These are phyloP conservation scores for Lodderomyces theae DNA, from an alignment of 1,139 yeast species.

Conservation along the genomic window DNA sequence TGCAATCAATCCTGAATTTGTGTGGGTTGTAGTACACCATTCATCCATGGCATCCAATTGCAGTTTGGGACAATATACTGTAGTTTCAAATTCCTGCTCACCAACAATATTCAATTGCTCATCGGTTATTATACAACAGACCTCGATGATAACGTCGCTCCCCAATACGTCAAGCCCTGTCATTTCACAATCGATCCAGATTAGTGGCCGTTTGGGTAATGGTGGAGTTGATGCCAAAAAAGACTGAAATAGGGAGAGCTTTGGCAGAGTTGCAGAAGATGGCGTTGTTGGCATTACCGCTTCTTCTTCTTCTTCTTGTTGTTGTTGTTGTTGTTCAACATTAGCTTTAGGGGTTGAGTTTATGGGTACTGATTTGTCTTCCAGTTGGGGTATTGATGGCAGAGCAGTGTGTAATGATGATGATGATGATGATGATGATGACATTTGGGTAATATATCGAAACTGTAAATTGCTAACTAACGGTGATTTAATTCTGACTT, in stretches of 20 bases:
- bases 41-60: slow-evolving; percentile 71
- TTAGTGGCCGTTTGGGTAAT: slow-evolving; percentile 41
- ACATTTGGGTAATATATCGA: not conserved
- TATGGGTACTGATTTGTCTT: too few relatives aligned
- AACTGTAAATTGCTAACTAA: not conserved
- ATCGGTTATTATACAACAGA: slow-evolving; percentile 88
- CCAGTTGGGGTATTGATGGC: too few relatives aligned
- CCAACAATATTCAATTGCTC: slow-evolving; percentile 70
- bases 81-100: slow-evolving; percentile 56
- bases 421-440: too few relatives aligned
- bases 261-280: not conserved
- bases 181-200: slow-evolving; percentile 89
- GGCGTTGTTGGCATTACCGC: too few relatives aligned
- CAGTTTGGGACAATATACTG: slow-evolving; percentile 67
- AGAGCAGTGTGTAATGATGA: too few relatives aligned
- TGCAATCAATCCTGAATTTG: slow-evolving; percentile 71
- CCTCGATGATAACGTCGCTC: slow-evolving; percentile 78
- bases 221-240: not conserved
- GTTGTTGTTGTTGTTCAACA: too few relatives aligned
- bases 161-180: slow-evolving; percentile 78
- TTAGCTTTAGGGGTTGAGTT: too few relatives aligned
- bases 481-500: not conserved
- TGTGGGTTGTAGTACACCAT: slow-evolving; percentile 86
- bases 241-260: not conserved
- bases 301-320: too few relatives aligned